Base-by-base conservation (phyloP, 78 protist genomes). In the Emiliania huxleyi region DNA sequence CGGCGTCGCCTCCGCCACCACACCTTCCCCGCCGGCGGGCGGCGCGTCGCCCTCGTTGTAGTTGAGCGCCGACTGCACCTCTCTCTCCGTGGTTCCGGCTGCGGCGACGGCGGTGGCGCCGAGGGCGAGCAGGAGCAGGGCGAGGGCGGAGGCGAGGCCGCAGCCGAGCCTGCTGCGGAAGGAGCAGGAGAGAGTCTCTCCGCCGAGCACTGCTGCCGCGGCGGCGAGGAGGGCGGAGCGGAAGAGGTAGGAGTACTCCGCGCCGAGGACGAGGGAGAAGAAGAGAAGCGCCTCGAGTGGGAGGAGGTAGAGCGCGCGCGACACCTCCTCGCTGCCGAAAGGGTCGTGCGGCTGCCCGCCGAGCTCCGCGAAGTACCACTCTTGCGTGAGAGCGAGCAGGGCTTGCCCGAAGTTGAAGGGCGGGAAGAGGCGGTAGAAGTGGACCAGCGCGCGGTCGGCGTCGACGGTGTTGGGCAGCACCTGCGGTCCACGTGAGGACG, bases 381-480 rank as follows among this genome's bases (percentile, higher is more conserved):
- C 23, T 21, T 25, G 87, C 1, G 91, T 43, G 71, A 87, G 91
- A 1, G 25, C 40, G 26, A 87, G 69, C 0, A 87, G 35, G 18
- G 45, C 91, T 45, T 87, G 46, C 33, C 91, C 91, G 15, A 87
- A 35, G 0, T n/a, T 35, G 91, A 48, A 87, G 21, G 91, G 6
- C 6, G 91, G 91, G 21, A 87, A 29, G 1, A 87, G 11, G 18
- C 91, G 91, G 40, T 48, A 87, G 26, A 38, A 25, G 1, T 11
- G 56, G 26, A 55, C 45, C 35, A 87, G 91, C 3, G 0, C n/a
- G 1, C 0, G 26, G 40, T 4, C 73, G 26, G 15, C 69, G 3
- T 48, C 48, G 0, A 5, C 37, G 0, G 91, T 48, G 26, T 45
- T 5, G 37, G 3, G 35, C 0, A 87, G 33, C 23, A 11, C 3